A percentile compares a stretch with the other conserved stretches of the same genome.
phyloP scores from a whole-genome alignment of 768 basidiomycete genomes.

The Russula virescens region DNA sequence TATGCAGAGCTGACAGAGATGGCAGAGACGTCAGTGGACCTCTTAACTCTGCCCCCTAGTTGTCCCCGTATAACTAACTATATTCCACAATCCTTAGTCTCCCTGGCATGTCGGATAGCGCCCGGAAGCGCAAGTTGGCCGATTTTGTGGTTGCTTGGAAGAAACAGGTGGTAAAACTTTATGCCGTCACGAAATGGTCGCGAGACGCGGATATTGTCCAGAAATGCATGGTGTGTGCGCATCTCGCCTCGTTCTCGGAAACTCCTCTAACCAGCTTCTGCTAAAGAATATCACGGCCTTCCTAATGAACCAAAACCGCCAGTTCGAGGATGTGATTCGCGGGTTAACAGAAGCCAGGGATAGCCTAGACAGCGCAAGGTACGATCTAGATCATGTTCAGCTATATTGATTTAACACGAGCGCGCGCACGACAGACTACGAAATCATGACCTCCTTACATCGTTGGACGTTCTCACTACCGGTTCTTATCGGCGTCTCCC shows the following conservation, averaged over 20 bases:
- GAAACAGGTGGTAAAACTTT: slow-evolving; percentile 84
- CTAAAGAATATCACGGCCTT: slow-evolving; percentile 80
- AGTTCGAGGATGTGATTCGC: slow-evolving; percentile 66
- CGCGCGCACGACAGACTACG: slow-evolving; percentile 51
- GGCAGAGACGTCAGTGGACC: slow-evolving; percentile 72
- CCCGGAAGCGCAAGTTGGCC: slow-evolving; percentile 73
- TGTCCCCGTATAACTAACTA: neutral
- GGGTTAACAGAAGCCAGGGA: slow-evolving; percentile 62
- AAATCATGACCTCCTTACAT: slow-evolving; percentile 91
- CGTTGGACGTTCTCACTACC: slow-evolving; percentile 80
- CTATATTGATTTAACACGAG: neutral
- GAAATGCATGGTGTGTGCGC: slow-evolving; percentile 66
- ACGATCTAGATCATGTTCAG: slow-evolving; percentile 21
- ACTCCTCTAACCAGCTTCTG: neutral
- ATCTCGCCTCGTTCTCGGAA: neutral
- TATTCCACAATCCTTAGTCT: slow-evolving; percentile 31
- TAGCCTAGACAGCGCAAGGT: slow-evolving; percentile 75
- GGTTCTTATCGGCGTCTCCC: slow-evolving; percentile 86
- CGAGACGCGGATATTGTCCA: slow-evolving; percentile 78
- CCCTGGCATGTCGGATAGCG: slow-evolving; percentile 67
- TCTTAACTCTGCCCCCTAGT: neutral
- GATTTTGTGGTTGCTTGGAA: slow-evolving; percentile 90
- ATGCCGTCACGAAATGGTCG: slow-evolving; percentile 83
- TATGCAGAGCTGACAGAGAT: slow-evolving; percentile 80
- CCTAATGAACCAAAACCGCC: slow-evolving; percentile 76